A percentile compares a stretch with the other conserved stretches of the same genome.
Conservation (phyloP, 2,329 filamentous ascomycete species). For the Chaetoscypha palmicola region DNA sequence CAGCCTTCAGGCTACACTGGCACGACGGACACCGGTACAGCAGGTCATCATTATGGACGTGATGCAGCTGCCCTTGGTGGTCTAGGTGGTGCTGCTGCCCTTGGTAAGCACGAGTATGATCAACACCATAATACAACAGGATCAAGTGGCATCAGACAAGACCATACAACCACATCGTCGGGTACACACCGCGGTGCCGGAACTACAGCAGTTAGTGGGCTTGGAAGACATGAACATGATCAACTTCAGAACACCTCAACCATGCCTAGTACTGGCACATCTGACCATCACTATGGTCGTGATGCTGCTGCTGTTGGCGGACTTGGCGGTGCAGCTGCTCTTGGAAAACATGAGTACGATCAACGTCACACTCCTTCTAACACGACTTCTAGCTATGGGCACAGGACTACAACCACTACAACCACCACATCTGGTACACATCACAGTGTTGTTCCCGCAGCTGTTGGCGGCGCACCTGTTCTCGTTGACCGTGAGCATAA, state of each 20-base stretch:
- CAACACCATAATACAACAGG: not conserved
- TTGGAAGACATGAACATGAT: constrained; percentile 11
- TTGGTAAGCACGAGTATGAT: not conserved
- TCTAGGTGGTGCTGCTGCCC: constrained; percentile 1
- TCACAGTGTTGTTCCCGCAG: too few species aligned
- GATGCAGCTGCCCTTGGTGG: constrained; percentile 2
- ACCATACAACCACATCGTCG: too few species aligned
- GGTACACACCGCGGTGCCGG: too few species aligned
- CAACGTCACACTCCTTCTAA: not conserved
- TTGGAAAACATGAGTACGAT: not conserved
- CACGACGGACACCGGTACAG: not conserved
- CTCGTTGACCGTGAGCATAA: too few species aligned
- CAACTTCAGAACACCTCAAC: constrained; percentile 25
- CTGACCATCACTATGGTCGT: not conserved
- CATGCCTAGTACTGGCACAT: too few species aligned
- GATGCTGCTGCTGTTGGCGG: constrained; percentile 2
- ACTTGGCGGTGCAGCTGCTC: constrained; percentile 1
- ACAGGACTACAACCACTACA: too few species aligned
- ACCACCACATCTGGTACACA: too few species aligned
- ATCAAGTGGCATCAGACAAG: too few species aligned
- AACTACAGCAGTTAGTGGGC: too few species aligned
- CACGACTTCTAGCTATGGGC: too few species aligned
- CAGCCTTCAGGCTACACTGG: not conserved
- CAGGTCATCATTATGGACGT: not conserved
- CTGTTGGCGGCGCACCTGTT: too few species aligned